A percentile compares a stretch with the other conserved stretches of the same genome.
Conservation (phyloP, 1,139 yeast genomes). For the Saccharomyces hybrid region DNA sequence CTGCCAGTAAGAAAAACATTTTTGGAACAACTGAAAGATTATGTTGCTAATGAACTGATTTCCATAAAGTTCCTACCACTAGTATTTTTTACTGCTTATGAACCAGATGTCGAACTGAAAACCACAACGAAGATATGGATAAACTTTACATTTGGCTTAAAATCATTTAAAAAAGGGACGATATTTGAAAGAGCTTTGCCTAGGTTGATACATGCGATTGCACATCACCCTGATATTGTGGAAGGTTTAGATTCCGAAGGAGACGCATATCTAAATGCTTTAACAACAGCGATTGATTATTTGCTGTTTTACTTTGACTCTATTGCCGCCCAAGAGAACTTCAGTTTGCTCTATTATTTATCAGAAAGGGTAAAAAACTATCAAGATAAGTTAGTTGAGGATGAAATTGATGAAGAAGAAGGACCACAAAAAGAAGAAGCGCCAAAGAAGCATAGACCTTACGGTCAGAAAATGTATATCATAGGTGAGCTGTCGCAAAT, state of each 20-base stretch:
- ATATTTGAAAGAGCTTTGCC: conserved; percentile 58
- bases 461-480: conserved; percentile 42
- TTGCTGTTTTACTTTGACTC: conserved; percentile 53
- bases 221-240: conserved; percentile 66
- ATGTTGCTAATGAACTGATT: conserved; percentile 45
- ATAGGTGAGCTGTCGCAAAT: conserved; percentile 71
- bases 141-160: conserved; percentile 47
- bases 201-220: conserved; percentile 59
- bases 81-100: conserved; percentile 69
- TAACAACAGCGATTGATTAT: conserved; percentile 49
- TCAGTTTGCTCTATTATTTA: conserved; percentile 66
- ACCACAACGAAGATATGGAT: conserved; percentile 64
- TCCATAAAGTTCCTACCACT: conserved; percentile 63
- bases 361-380: conserved; percentile 78
- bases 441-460: conserved; percentile 17
- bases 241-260: conserved; percentile 35
- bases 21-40: conserved; percentile 44
- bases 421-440: conserved; percentile 6
- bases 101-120: conserved; percentile 49
- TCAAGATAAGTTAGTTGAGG: conserved; percentile 45
- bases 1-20: conserved; percentile 50
- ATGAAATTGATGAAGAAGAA: conserved; percentile 32
- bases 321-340: conserved; percentile 58
- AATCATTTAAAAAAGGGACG: conserved; percentile 37
- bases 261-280: conserved; percentile 35